Conservation (phyloP, 2,329 filamentous ascomycete genomes). For the Lasiodiplodia sp. region DNA sequence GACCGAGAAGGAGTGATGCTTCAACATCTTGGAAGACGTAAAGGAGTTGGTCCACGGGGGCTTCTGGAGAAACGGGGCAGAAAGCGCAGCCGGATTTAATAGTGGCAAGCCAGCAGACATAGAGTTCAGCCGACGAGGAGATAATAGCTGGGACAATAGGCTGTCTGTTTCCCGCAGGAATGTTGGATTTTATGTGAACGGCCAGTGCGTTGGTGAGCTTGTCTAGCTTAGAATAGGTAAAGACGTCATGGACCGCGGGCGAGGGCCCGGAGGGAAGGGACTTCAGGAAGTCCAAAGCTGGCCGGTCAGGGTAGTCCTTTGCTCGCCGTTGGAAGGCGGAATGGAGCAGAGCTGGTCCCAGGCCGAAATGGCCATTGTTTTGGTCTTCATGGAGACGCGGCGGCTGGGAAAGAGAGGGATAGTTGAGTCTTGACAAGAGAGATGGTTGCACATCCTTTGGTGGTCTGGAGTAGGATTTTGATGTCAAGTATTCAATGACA, state of each 20-base stretch:
- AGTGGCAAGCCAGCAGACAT: conserved; percentile 75
- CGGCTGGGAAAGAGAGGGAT: conserved; percentile 24
- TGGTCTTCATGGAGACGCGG: conserved; percentile 20
- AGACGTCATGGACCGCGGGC: conserved; percentile 15
- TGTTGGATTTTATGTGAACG: not conserved
- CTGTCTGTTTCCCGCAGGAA: not conserved
- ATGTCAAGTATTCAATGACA: conserved; percentile 1
- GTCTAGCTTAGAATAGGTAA: conserved; percentile 25
- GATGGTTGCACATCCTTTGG: not conserved
- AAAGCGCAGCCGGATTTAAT: conserved; percentile 80
- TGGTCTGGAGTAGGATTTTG: not conserved
- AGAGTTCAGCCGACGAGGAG: conserved; percentile 66
- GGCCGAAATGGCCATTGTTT: not conserved
- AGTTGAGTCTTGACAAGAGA: conserved; percentile 17
- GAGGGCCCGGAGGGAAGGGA: conserved; percentile 7
- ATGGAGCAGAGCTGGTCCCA: conserved; percentile 20
- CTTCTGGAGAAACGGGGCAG: conserved; percentile 78
- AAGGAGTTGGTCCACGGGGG: conserved; percentile 62
- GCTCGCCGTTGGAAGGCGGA: conserved; percentile 17
- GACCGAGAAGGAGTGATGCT: conserved; percentile 22
- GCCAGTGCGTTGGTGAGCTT: conserved; percentile 26
- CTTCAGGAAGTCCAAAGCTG: conserved; percentile 26
- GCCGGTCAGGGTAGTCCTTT: conserved; percentile 15
- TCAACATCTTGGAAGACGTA: conserved; percentile 28
- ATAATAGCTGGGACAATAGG: conserved; percentile 23